Base-by-base conservation (phyloP, 164 flowering plant species). In the Vitis amurensis region DNA sequence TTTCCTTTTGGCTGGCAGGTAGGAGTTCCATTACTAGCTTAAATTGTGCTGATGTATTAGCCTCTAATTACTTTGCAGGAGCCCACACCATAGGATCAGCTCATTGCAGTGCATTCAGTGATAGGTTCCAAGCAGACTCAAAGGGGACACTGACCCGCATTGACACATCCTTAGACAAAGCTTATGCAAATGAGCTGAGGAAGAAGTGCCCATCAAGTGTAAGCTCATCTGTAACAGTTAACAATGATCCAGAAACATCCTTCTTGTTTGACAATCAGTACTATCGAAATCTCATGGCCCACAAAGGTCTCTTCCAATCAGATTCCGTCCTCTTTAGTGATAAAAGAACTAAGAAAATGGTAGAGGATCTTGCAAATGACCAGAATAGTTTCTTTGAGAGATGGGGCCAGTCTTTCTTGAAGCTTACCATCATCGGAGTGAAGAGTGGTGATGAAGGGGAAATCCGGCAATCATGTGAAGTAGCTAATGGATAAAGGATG, bases 31-130 rank as follows among this genome's bases (percentile, higher is more conserved):
- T 51, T 9, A 10, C 55, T 53, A 53, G 2, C 14, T 9, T 12
- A 53, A 53, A 11, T 11, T 11, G 56, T 52, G 15, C 10, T 59
- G 6, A 10, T 23, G 10, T n/a, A 15, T 16, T 15, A 1, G 11
- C 3, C 11, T 47, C 55, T 50, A 8, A 4, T 61, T 44, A 3
- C 67, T 27, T 59, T 71, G 78, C 84, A 92, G 95, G 95, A 53
- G 92, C 92, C 23, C 96, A 92, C 81, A 90, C 94, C 23, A 89
- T 92, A 27, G 92, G 96, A 73, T 30, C 71, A 55, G 87, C 96
- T 47, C 94, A 92, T 72, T 92, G 94, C 70, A 81, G 70, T 23
- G 78, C 94, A 57, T 90, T 92, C 74, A 83, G 81, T n/a, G 97
- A 88, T 62, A 78, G 94, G 0, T 85, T 89, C 76, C 63, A 74